Percentiles rank a stretch among this genome's conserved stretches.
Evolutionary conservation across 192 early-diverging fungal species (phyloP).

Genomic region (Linnemannia hyalina): DNA sequence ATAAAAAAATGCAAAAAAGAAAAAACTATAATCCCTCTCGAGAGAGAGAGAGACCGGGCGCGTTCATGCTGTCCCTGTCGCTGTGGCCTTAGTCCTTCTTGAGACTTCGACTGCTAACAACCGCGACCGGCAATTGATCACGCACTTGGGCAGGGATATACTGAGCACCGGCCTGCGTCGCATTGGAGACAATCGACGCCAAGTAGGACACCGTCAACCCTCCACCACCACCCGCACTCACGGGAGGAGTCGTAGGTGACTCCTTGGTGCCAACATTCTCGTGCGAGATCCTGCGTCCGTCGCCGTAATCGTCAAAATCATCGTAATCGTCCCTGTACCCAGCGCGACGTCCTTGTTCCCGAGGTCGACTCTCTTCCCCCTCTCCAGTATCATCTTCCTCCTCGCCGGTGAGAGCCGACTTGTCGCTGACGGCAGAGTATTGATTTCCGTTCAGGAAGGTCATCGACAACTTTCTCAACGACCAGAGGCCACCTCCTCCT

Average conservation of each 20-base stretch:
- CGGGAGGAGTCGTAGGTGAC: no score
- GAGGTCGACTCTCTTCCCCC: not conserved
- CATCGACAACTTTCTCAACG: constrained; percentile 30
- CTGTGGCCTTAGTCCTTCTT: constrained; percentile 3
- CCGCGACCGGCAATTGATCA: constrained; percentile 16
- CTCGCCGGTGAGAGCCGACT: not conserved
- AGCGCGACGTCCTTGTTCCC: not conserved
- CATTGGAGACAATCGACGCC: constrained; percentile 12
- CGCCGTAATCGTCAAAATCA: not conserved
- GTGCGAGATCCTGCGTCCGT: not conserved
- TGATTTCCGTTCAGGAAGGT: constrained; percentile 37
- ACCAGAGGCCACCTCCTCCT: constrained; percentile 25
- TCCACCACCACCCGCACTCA: not conserved
- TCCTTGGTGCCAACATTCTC: not conserved
- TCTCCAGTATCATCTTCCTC: not conserved
- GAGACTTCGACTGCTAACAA: constrained; percentile 7
- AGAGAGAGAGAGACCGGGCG: no score
- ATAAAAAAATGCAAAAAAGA: not conserved
- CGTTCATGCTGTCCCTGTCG: not conserved
- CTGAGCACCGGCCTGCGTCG: constrained; percentile 18
- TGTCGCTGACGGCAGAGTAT: constrained; percentile 6
- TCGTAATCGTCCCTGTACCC: not conserved
- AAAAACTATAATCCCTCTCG: not conserved
- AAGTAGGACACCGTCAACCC: constrained; percentile 7
- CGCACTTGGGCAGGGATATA: constrained; percentile 14